These are phyloP conservation scores for Micractinium conductrix DNA, from an alignment of 139 green algal species.

Conservation along the genomic window DNA sequence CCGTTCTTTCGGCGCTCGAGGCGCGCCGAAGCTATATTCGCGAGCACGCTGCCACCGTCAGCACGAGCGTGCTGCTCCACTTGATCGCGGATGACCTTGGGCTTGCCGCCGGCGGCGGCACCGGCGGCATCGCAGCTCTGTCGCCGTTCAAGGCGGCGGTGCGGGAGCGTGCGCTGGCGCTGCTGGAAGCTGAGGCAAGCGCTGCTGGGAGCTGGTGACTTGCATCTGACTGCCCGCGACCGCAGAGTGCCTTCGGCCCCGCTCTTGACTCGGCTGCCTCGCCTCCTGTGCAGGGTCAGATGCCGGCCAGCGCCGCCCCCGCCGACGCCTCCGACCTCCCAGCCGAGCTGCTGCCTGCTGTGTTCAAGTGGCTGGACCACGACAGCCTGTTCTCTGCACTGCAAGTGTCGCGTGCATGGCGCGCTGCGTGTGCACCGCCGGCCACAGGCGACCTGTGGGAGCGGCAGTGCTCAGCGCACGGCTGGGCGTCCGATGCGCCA, in stretches of 20 bases:
- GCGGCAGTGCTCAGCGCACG: not conserved
- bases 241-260: no score
- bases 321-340: not conserved
- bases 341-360: not conserved
- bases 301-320: not conserved
- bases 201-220: not conserved
- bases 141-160: no score
- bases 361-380: constrained; percentile 12
- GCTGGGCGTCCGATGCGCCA: not conserved
- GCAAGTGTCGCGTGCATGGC: constrained; percentile 8
- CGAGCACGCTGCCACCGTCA: constrained; percentile 8
- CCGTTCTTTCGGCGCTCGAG: not conserved
- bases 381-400: constrained; percentile 22
- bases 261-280: no score
- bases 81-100: not conserved
- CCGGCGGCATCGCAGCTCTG: no score
- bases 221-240: no score
- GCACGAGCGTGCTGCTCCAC: not conserved
- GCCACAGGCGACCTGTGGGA: constrained; percentile 2
- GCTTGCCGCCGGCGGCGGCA: not conserved
- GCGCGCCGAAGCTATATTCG: not conserved
- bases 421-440: not conserved
- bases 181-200: constrained; percentile 9
- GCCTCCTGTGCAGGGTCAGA: constrained; percentile 12
- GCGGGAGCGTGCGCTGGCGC: not conserved